Evolutionary conservation across 768 basidiomycete species (phyloP).

Genomic region (Auricularia cornea): DNA sequence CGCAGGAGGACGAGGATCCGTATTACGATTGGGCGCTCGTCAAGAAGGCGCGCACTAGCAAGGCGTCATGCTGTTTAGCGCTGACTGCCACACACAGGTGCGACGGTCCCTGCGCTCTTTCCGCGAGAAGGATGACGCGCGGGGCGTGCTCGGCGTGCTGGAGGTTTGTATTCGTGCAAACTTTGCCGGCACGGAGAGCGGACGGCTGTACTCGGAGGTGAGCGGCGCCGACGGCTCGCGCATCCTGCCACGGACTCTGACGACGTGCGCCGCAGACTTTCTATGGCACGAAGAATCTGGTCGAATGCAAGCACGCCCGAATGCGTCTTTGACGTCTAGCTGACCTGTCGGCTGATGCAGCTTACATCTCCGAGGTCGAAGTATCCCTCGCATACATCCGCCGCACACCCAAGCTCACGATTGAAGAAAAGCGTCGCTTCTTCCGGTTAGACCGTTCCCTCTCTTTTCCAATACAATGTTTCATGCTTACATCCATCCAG

Average conservation of each 20-base stretch:
- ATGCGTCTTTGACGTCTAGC: neutral
- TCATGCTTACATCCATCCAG: conserved; percentile 27
- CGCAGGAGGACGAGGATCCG: conserved; percentile 60
- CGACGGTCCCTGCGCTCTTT: conserved; percentile 61
- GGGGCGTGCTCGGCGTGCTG: conserved; percentile 80
- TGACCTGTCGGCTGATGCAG: conserved; percentile 32
- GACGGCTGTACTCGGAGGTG: conserved; percentile 84
- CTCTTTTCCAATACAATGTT: too few relatives aligned
- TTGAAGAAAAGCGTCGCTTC: conserved; percentile 87
- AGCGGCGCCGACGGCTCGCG: conserved; percentile 8
- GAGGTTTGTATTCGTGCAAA: conserved; percentile 87
- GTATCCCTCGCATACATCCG: conserved; percentile 68
- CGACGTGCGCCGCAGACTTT: conserved; percentile 56
- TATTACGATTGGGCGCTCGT: conserved; percentile 91
- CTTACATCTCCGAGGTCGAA: conserved; percentile 74
- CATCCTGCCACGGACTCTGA: conserved; percentile 1
- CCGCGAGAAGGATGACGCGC: conserved; percentile 69
- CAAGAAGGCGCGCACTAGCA: conserved; percentile 42
- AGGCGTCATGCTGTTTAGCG: neutral
- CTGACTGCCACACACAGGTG: conserved; percentile 38
- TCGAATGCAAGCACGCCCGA: conserved; percentile 54
- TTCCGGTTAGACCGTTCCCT: conserved; percentile 48
- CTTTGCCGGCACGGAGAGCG: conserved; percentile 87
- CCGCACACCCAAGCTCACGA: conserved; percentile 58
- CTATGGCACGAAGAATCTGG: conserved; percentile 80